A percentile compares a stretch with the other conserved stretches of the same genome.
Conservation (phyloP, 768 basidiomycete species). For the Hirschioporus abietinus region DNA sequence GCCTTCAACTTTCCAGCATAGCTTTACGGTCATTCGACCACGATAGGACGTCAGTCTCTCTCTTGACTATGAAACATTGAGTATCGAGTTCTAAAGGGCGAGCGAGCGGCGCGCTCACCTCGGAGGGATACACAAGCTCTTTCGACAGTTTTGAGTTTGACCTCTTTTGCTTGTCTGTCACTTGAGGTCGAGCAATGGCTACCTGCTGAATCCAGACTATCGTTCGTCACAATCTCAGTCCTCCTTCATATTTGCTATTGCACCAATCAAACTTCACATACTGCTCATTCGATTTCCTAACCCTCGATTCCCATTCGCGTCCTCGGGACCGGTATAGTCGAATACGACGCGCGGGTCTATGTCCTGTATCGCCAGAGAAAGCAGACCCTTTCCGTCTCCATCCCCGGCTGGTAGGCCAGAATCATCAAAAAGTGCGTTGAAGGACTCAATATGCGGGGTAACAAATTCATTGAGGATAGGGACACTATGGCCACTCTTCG, state of each 20-base stretch:
- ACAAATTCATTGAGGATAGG: conserved; percentile 90
- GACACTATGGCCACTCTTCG: conserved; percentile 60
- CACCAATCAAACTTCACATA: conserved; percentile 35
- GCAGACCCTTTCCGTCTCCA: conserved; percentile 72
- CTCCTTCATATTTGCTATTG: background rate
- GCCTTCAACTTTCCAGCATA: conserved; percentile 81
- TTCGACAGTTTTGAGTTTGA: conserved; percentile 42
- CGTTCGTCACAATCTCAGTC: background rate
- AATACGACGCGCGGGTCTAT: conserved; percentile 92
- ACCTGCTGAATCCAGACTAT: conserved; percentile 93
- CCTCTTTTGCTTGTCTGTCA: conserved; percentile 74
- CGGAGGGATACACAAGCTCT: conserved; percentile 79
- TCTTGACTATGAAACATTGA: conserved; percentile 56
- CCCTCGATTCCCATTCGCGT: conserved; percentile 44
- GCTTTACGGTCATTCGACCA: conserved; percentile 79
- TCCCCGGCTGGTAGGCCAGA: conserved; percentile 71
- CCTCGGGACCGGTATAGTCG: conserved; percentile 59
- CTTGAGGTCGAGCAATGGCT: conserved; percentile 78
- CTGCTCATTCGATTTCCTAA: conserved; percentile 86
- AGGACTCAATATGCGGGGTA: conserved; percentile 89
- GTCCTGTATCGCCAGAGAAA: conserved; percentile 75
- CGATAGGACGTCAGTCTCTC: conserved; percentile 91
- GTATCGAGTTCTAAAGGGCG: background rate
- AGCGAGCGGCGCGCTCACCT: conserved; percentile 44
- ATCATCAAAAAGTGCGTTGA: conserved; percentile 95